Conservation (phyloP, 805 yeast species). For the Saccharomycopsis sp. region DNA sequence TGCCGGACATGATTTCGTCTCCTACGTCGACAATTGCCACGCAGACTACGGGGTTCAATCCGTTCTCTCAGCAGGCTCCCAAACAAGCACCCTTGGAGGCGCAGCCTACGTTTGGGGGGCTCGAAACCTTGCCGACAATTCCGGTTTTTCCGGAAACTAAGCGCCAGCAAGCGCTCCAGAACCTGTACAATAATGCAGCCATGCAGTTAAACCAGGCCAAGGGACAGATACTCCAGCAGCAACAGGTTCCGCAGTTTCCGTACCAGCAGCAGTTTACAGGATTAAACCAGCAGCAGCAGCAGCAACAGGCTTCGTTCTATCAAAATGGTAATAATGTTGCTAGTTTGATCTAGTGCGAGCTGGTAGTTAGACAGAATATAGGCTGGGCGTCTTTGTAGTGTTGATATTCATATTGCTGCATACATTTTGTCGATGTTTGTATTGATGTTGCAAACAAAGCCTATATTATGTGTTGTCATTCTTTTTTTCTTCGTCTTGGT, state of each 20-base stretch:
- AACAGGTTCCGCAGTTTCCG: constrained; percentile 31
- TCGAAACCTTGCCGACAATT: constrained; percentile 56
- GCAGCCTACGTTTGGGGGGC: constrained; percentile 68
- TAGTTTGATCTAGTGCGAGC: constrained; percentile 11
- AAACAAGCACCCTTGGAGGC: constrained; percentile 29
- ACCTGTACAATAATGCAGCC: constrained; percentile 11
- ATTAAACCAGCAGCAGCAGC: constrained; percentile 26
- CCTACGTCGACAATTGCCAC: constrained; percentile 30
- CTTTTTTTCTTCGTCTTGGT: too few relatives aligned
- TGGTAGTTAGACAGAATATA: too few relatives aligned
- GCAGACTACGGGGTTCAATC: constrained; percentile 51
- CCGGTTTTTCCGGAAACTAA: constrained; percentile 67
- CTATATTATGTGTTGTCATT: too few relatives aligned
- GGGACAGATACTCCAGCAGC: constrained; percentile 20
- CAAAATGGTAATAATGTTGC: constrained; percentile 5
- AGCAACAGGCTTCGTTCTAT: constrained; percentile 20
- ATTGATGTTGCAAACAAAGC: too few relatives aligned
- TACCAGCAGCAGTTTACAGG: constrained; percentile 21
- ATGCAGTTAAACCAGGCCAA: constrained; percentile 15
- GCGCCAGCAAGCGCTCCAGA: constrained; percentile 25
- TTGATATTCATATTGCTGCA: too few relatives aligned
- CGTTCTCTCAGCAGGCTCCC: constrained; percentile 39
- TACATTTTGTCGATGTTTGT: too few relatives aligned
- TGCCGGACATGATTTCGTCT: constrained; percentile 31
- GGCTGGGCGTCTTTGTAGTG: too few relatives aligned